Percentiles rank a stretch among this genome's conserved stretches.
Conservation (phyloP, 208 protist species). For the Wallacemonas rigidus region DNA sequence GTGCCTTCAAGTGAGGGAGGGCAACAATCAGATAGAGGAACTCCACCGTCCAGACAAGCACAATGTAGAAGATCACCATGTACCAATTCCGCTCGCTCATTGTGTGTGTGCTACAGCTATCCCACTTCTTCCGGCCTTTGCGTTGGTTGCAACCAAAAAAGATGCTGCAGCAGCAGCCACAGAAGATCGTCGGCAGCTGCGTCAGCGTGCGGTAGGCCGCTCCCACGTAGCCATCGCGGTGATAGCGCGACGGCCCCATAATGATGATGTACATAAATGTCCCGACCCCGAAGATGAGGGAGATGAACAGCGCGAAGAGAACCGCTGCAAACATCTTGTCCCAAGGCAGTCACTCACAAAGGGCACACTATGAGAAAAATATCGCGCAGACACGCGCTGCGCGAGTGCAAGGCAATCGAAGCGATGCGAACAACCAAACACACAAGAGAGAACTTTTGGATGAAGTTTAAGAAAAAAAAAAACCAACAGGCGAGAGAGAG, state of each 20-base stretch:
- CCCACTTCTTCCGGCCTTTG: conserved; percentile 38
- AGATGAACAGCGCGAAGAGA: conserved; percentile 38
- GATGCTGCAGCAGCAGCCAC: conserved; percentile 53
- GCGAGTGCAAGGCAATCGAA: too few relatives aligned
- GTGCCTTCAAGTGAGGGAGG: conserved; percentile 54
- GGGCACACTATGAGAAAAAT: conserved; percentile 13
- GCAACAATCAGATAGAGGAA: conserved; percentile 69
- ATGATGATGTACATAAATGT: conserved; percentile 88
- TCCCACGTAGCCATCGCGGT: conserved; percentile 86
- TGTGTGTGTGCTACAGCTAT: conserved; percentile 37
- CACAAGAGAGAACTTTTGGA: conserved; percentile 14
- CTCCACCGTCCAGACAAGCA: conserved; percentile 84
- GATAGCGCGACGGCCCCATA: conserved; percentile 87
- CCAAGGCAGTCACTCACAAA: background rate
- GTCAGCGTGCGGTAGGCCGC: conserved; percentile 44
- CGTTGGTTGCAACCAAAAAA: conserved; percentile 52
- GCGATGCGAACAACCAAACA: background rate
- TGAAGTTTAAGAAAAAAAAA: conserved; percentile 10
- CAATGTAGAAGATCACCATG: conserved; percentile 87
- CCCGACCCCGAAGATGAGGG: conserved; percentile 41
- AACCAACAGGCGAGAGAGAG: conserved; percentile 5
- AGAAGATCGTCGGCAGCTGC: conserved; percentile 30
- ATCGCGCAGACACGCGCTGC: background rate
- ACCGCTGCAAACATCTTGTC: conserved; percentile 11
- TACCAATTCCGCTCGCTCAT: conserved; percentile 72